Evolutionary conservation across 352 stramenopile genomes (phyloP).

Genomic region (Globisporangium acanthophoron): DNA sequence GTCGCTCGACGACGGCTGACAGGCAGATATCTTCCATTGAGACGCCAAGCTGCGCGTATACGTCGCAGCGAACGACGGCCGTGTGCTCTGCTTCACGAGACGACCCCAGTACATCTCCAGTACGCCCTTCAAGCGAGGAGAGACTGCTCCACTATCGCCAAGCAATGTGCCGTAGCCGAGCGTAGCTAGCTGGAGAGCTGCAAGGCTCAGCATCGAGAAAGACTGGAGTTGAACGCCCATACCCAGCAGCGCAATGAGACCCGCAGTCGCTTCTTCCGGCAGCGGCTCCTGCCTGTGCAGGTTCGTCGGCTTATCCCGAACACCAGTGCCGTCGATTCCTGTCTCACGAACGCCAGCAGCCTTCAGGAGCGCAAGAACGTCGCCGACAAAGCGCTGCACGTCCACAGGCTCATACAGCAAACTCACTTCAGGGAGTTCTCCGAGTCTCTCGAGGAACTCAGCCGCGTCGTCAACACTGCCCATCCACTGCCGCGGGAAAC

Average conservation of each 20-base stretch:
- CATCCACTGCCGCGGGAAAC: slow-evolving; percentile 46
- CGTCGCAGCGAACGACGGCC: slow-evolving; percentile 32
- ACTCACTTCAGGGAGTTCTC: slow-evolving; percentile 42
- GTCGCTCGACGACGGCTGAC: slow-evolving; percentile 59
- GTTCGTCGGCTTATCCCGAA: not conserved
- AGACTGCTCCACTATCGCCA: slow-evolving; percentile 2
- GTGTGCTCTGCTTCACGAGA: slow-evolving; percentile 22
- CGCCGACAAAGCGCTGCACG: slow-evolving; percentile 26
- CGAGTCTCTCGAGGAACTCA: slow-evolving; percentile 44
- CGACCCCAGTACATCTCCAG: slow-evolving; percentile 23
- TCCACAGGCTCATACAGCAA: slow-evolving; percentile 69
- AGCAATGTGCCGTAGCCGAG: slow-evolving; percentile 20
- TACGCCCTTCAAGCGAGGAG: slow-evolving; percentile 18
- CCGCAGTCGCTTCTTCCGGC: slow-evolving; percentile 24
- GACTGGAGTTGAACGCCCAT: slow-evolving; percentile 63
- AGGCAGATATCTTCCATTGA: slow-evolving; percentile 64
- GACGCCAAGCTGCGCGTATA: slow-evolving; percentile 48
- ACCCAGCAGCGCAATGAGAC: slow-evolving; percentile 33
- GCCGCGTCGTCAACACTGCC: slow-evolving; percentile 28
- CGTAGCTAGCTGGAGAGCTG: slow-evolving; percentile 26
- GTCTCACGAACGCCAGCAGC: slow-evolving; percentile 16
- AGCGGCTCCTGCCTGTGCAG: slow-evolving; percentile 2
- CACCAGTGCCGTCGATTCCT: slow-evolving; percentile 6
- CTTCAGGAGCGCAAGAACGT: slow-evolving; percentile 17
- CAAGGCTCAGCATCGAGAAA: slow-evolving; percentile 44